A percentile compares a stretch with the other conserved stretches of the same genome.
These are phyloP conservation scores for Phanerochaete sordida DNA, from an alignment of 768 basidiomycete genomes.

Conservation along the genomic window DNA sequence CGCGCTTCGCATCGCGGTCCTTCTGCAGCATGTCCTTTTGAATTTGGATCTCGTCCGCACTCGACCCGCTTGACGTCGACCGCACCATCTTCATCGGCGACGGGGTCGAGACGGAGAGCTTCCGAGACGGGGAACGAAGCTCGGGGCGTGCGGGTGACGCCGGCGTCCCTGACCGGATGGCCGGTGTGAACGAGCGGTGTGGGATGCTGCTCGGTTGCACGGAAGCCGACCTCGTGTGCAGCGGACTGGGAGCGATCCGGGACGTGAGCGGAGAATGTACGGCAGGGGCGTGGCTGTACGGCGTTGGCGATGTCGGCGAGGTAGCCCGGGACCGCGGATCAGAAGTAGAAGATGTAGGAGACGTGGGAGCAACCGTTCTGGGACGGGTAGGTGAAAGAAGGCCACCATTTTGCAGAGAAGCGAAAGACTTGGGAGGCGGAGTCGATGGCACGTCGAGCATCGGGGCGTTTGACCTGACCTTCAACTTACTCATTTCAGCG, in stretches of 20 bases:
- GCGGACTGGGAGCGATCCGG: constrained; percentile 46
- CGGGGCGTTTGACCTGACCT: constrained; percentile 41
- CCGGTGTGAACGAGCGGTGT: constrained; percentile 1
- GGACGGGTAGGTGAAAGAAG: constrained; percentile 22
- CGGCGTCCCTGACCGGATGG: constrained; percentile 32
- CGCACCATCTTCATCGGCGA: constrained; percentile 55
- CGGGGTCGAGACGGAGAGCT: constrained; percentile 41
- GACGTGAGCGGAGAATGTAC: constrained; percentile 43
- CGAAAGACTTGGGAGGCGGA: constrained; percentile 20
- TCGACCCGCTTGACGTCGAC: constrained; percentile 36
- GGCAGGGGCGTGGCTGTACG: constrained; percentile 37
- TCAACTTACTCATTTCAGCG: constrained; percentile 58
- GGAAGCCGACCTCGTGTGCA: constrained; percentile 50
- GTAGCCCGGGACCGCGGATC: constrained; percentile 25
- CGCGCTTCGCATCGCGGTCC: constrained; percentile 17
- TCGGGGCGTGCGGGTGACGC: constrained; percentile 37
- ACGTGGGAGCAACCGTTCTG: constrained; percentile 20
- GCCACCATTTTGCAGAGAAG: constrained; percentile 14
- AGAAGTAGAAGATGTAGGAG: constrained; percentile 14
- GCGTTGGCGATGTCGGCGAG: constrained; percentile 24
- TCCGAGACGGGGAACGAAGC: constrained; percentile 39
- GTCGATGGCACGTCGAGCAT: constrained; percentile 26
- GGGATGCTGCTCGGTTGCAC: constrained; percentile 33
- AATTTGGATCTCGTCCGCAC: constrained; percentile 50
- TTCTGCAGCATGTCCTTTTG: constrained; percentile 37